Evolutionary conservation across 805 yeast species (phyloP), one percentile per base, ranked within the genome.

Genomic region (Danielia oregonensis): DNA sequence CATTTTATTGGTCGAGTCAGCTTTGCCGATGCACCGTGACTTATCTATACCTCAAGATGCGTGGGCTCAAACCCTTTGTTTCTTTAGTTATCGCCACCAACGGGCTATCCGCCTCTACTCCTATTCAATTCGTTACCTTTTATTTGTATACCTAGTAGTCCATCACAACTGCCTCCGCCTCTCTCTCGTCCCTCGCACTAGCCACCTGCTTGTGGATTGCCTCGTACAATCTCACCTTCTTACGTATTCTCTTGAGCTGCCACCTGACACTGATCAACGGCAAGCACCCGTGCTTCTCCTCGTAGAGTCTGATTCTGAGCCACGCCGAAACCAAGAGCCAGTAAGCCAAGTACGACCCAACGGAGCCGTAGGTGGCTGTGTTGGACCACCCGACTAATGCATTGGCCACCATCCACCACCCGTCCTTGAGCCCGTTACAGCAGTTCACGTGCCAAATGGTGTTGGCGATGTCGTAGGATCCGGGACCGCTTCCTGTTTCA

Each of bases 201-300:
- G 18, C 28, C 16, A 33, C 32, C 22, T 44, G 46, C 15, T 26
- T 27, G 17, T 25, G 28, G 12, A 42, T 29, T 29, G 33, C 42
- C 43, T 44, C 48, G 26, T 44, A 45, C 15, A 47, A 27, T 25
- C 39, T 38, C 13, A 47, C 29, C 35, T 40, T 60, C 52, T 74
- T 74, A 24, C 57, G 59, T 24, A 84, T 71, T 32, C 76, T 61
- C 42, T 69, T 74, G 43, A 65, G 58, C 54, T 85, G 94, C 70
- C 76, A 74, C 32, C 51, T 55, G 10, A 79, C 45, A 4, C 95
- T 95, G 6, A 85, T 33, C 7, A 65, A 38, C 6, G 72, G 70
- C 19, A 65, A 46, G 27, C 46, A 44, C 4, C 72, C 72, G 34
- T 61, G 45, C 26, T 53, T 53, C 40, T 67, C 73, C 44, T 66